Evolutionary conservation across 176 grass and related monocot genomes (phyloP), one percentile per base, ranked within the genome.

Genomic region (Musa itinerans): DNA sequence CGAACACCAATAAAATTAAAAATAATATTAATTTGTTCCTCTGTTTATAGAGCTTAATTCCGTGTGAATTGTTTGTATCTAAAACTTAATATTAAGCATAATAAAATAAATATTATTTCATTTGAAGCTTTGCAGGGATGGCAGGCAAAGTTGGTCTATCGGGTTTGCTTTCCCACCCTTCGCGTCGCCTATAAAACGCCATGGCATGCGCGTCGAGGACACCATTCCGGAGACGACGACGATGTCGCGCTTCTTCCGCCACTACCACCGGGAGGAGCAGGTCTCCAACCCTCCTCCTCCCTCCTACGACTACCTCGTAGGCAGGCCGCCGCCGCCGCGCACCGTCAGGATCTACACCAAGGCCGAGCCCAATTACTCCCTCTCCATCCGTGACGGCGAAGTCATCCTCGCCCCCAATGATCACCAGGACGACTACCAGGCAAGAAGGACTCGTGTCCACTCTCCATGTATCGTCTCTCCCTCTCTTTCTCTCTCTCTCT

Each of bases 341-440:
- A 91, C 92, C 22, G 88, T 95, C 50, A 84, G 82, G 78, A 88
- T 95, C 85, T 90, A 72, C 83, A 90, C 85, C 83, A 85, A 81
- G 72, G 92, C 92, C n/a, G 86, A 95, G 76, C 86, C 89, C 9
- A 87, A 66, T 9, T 95, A 86, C 81, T 90, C 86, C 84, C 85
- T 80, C 78, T 86, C 88, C 49, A 83, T 84, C 17, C 85, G 92
- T 71, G 57, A 88, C 52, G 88, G 86, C 68, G 17, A 49, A 7
- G 88, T 86, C 21, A 82, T 85, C 74, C 88, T 95, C 15, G 87
- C 88, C 11, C 92, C 92, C 25, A 83, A 86, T n/a, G 86, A 86
- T 78, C 92, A 88, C 1, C 82, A 78, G 54, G 92, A 95, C 80
- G 78, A 76, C 26, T 82, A 74, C 78, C 92, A 95, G 70, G 82